A percentile compares a stretch with the other conserved stretches of the same genome.
Evolutionary conservation across 2,329 filamentous ascomycete genomes (phyloP).

Genomic region (Tricladium varicosporioides): DNA sequence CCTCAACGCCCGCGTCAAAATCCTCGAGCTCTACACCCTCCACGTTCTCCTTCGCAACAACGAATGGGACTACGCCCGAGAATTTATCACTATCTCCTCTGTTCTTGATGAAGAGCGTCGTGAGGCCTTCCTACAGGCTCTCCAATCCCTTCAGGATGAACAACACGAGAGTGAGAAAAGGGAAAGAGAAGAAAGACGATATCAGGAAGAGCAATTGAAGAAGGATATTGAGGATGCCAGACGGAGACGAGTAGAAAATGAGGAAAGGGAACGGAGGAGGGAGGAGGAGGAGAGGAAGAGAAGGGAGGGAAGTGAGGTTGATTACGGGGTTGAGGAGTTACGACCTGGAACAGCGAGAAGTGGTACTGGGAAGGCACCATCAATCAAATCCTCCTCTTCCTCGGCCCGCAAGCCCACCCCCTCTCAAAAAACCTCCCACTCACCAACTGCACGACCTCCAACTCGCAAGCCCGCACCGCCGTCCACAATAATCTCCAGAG

Average conservation of each 20-base stretch:
- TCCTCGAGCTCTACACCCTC: slow-evolving; percentile 91
- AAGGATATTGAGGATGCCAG: slow-evolving; percentile 57
- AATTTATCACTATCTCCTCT: slow-evolving; percentile 84
- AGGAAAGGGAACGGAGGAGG: slow-evolving; percentile 48
- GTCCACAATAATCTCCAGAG: slow-evolving; percentile 35
- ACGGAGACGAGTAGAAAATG: slow-evolving; percentile 55
- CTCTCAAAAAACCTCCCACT: slow-evolving; percentile 21
- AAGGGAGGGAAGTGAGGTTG: slow-evolving; percentile 54
- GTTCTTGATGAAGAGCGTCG: slow-evolving; percentile 89
- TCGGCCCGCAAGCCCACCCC: slow-evolving; percentile 16
- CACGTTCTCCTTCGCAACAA: slow-evolving; percentile 92
- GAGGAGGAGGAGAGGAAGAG: slow-evolving; percentile 49
- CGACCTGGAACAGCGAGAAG: slow-evolving; percentile 15
- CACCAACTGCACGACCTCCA: slow-evolving; percentile 11
- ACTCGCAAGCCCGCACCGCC: slow-evolving; percentile 7
- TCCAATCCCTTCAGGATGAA: slow-evolving; percentile 82
- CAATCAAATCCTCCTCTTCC: slow-evolving; percentile 37
- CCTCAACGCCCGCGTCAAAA: slow-evolving; percentile 80
- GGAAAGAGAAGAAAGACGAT: slow-evolving; percentile 57
- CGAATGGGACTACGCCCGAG: slow-evolving; percentile 92
- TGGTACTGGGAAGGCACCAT: slow-evolving; percentile 21
- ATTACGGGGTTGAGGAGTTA: slow-evolving; percentile 66
- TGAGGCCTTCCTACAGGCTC: slow-evolving; percentile 82
- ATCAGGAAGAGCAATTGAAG: slow-evolving; percentile 55
- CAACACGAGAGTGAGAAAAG: slow-evolving; percentile 65